Conservation (phyloP, 2,329 filamentous ascomycete species). For the Clathrospora elynae region DNA sequence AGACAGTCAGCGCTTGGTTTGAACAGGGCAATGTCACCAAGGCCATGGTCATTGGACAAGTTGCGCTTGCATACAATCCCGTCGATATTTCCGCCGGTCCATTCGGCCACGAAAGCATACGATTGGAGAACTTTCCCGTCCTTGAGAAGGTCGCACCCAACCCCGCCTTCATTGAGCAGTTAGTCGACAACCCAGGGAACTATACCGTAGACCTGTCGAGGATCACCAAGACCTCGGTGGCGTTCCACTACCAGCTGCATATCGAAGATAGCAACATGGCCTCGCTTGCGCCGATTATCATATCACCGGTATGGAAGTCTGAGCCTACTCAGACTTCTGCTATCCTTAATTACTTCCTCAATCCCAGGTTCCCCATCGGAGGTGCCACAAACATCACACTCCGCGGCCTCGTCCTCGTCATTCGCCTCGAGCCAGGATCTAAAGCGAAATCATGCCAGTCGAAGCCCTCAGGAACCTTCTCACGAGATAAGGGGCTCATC, state of each 20-base stretch:
- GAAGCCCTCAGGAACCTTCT: conserved; percentile 78
- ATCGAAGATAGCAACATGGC: conserved; percentile 61
- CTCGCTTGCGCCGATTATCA: conserved; percentile 70
- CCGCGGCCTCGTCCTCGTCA: conserved; percentile 76
- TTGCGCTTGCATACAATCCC: conserved; percentile 82
- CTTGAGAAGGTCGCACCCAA: conserved; percentile 94
- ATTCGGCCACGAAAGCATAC: conserved; percentile 66
- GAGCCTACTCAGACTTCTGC: conserved; percentile 85
- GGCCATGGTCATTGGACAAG: conserved; percentile 80
- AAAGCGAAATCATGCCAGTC: conserved; percentile 71
- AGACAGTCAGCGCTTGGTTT: conserved; percentile 86
- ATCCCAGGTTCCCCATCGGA: conserved; percentile 65
- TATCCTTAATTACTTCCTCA: conserved; percentile 81
- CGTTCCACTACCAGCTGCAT: conserved; percentile 91
- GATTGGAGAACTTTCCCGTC: conserved; percentile 84
- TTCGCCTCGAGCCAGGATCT: conserved; percentile 68
- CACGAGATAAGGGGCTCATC: conserved; percentile 75
- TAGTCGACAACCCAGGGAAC: conserved; percentile 71
- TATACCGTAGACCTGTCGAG: conserved; percentile 77
- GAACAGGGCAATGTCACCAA: conserved; percentile 73
- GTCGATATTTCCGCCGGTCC: conserved; percentile 52
- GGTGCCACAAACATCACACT: conserved; percentile 59
- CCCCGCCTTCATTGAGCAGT: conserved; percentile 81
- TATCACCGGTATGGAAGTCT: conserved; percentile 80
- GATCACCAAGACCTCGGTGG: conserved; percentile 74